Conservation (phyloP, 805 yeast genomes). For the Candida tallmaniae region DNA sequence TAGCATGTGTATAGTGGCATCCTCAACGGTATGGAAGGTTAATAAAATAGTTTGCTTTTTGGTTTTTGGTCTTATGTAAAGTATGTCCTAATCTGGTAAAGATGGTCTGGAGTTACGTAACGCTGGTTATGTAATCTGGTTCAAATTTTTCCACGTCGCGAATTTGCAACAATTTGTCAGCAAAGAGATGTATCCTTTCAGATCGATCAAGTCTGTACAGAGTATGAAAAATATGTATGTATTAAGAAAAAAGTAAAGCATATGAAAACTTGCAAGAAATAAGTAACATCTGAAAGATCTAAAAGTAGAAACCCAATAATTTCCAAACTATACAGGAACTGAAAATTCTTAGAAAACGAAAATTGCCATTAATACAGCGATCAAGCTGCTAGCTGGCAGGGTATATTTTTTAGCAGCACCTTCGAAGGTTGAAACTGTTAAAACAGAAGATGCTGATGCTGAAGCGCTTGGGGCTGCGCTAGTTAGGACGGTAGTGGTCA, state of each 20-base stretch:
- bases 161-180: too few relatives aligned
- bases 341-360: not conserved
- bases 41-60: too few relatives aligned
- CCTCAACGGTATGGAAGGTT: constrained; percentile 43
- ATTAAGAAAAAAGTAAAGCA: too few relatives aligned
- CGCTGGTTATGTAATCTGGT: not conserved
- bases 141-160: too few relatives aligned
- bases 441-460: constrained; percentile 4
- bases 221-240: not conserved
- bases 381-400: constrained; percentile 1
- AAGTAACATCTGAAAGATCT: not conserved
- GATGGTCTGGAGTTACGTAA: too few relatives aligned
- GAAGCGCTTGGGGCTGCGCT: constrained; percentile 15
- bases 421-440: constrained; percentile 6
- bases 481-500: constrained; percentile 4
- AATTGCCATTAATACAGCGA: constrained; percentile 2
- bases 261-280: not conserved
- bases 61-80: not conserved
- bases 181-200: too few relatives aligned
- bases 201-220: too few relatives aligned
- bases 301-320: too few relatives aligned
- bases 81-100: not conserved
- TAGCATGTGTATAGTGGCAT: constrained; percentile 39
- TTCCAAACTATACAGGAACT: not conserved
- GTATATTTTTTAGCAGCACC: constrained; percentile 6